Conservation (phyloP, 2,329 filamentous ascomycete species). For the Alternaria postmessia region DNA sequence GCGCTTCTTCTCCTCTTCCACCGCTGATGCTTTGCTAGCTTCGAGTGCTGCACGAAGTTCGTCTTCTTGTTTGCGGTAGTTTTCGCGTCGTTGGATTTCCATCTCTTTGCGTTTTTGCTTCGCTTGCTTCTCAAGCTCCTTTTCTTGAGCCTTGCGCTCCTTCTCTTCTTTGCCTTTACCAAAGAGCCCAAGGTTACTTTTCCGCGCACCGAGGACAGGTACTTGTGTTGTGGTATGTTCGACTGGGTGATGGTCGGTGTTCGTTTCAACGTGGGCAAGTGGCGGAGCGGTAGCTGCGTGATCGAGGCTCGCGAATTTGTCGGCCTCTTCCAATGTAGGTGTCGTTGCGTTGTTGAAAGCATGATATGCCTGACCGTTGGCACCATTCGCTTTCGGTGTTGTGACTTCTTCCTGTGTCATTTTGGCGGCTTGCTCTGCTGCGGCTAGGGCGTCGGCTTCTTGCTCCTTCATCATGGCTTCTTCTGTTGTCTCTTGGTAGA, state of each 20-base stretch:
- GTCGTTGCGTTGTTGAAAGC: conserved; percentile 49
- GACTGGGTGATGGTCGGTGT: conserved; percentile 40
- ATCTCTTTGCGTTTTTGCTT: conserved; percentile 60
- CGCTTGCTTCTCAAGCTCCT: conserved; percentile 58
- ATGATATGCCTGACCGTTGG: conserved; percentile 47
- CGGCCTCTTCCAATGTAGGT: conserved; percentile 54
- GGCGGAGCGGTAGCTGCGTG: conserved; percentile 70
- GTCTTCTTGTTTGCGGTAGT: conserved; percentile 66
- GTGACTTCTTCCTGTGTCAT: conserved; percentile 65
- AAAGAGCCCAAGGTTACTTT: conserved; percentile 53
- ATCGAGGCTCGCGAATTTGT: conserved; percentile 66
- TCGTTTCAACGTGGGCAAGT: conserved; percentile 47
- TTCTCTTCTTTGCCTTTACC: conserved; percentile 72
- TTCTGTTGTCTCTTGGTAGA: conserved; percentile 89
- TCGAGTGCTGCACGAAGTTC: conserved; percentile 71
- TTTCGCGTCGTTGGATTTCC: conserved; percentile 61
- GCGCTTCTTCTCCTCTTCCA: conserved; percentile 53
- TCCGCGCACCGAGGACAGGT: conserved; percentile 46
- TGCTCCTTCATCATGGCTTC: conserved; percentile 78
- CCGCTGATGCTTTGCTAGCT: conserved; percentile 69
- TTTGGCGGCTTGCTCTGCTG: conserved; percentile 48
- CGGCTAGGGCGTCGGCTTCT: conserved; percentile 73
- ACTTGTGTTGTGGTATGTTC: conserved; percentile 45
- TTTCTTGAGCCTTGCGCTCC: conserved; percentile 66
- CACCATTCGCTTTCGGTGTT: conserved; percentile 59